A percentile compares a stretch with the other conserved stretches of the same genome.
Conservation (phyloP, 345 rosid species). For the Angophora floribunda region DNA sequence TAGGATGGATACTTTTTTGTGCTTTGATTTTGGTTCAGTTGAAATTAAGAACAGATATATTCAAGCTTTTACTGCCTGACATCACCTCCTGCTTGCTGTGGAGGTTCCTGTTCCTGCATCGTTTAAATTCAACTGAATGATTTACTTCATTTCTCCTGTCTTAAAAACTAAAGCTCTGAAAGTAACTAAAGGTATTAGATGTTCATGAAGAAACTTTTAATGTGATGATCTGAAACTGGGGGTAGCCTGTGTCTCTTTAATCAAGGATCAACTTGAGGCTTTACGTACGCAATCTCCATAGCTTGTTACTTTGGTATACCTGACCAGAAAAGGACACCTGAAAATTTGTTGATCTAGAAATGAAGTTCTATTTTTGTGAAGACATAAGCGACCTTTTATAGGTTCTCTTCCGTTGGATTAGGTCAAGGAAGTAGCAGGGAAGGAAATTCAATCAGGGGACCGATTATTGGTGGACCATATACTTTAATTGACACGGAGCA, state of each 20-base stretch:
- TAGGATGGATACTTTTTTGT: background rate
- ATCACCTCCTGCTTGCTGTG: background rate
- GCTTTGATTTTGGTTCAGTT: background rate
- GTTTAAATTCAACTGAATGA: background rate
- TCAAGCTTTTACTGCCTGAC: background rate
- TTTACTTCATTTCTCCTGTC: background rate
- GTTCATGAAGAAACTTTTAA: background rate
- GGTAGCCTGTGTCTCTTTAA: background rate
- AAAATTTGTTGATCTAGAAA: background rate
- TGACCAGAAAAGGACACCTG: background rate
- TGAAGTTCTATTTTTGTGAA: background rate
- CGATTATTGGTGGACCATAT: conserved; percentile 78
- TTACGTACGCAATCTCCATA: background rate
- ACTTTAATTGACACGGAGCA: conserved; percentile 47
- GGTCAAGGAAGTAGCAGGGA: conserved; percentile 20
- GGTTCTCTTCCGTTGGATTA: conserved; percentile 4
- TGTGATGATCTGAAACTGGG: background rate
- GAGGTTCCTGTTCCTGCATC: background rate
- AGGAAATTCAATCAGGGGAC: conserved; percentile 30
- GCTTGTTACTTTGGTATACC: background rate
- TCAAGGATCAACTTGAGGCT: background rate
- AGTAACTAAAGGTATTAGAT: background rate
- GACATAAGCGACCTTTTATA: background rate
- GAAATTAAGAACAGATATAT: background rate
- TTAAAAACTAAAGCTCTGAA: background rate